Evolutionary conservation across 208 protist species (phyloP).

Genomic region (Trichomonas gallinae): DNA sequence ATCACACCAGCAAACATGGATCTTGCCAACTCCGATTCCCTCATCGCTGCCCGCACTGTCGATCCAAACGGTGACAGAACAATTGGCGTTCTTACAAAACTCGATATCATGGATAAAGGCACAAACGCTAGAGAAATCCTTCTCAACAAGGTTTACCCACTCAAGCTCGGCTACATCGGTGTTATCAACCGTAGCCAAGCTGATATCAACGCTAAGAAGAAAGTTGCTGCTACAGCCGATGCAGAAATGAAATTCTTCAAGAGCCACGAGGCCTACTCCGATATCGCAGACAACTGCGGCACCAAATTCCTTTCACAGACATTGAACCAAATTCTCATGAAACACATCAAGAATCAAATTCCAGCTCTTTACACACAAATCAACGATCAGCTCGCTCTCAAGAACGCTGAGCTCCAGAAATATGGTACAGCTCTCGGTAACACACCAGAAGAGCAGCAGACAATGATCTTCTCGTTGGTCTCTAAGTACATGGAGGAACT

Average conservation of each 20-base stretch:
- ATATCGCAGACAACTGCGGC: conserved; percentile 34
- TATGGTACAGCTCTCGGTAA: neutral
- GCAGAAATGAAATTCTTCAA: conserved; percentile 61
- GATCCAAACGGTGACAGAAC: conserved; percentile 8
- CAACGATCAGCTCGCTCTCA: conserved; percentile 16
- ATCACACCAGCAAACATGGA: conserved; percentile 95
- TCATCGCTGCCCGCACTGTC: conserved; percentile 74
- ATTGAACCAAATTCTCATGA: conserved; percentile 61
- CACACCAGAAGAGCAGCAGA: neutral
- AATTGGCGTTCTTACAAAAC: conserved; percentile 18
- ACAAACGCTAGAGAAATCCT: conserved; percentile 92
- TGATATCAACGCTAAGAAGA: conserved; percentile 73
- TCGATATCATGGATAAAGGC: conserved; percentile 46
- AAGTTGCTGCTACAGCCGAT: conserved; percentile 58
- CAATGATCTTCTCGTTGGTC: neutral
- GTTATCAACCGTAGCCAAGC: conserved; percentile 91
- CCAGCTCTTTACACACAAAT: conserved; percentile 62
- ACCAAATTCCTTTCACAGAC: conserved; percentile 31
- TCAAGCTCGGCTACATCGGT: conserved; percentile 86
- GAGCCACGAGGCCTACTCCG: conserved; percentile 66
- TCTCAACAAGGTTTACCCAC: conserved; percentile 66
- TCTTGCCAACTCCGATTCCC: conserved; percentile 92
- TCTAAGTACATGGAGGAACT: neutral
- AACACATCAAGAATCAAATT: conserved; percentile 76
- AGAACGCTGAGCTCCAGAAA: conserved; percentile 25